phyloP scores from a whole-genome alignment of 2,329 filamentous ascomycete species.

The Dendrostoma leiphaemia region DNA sequence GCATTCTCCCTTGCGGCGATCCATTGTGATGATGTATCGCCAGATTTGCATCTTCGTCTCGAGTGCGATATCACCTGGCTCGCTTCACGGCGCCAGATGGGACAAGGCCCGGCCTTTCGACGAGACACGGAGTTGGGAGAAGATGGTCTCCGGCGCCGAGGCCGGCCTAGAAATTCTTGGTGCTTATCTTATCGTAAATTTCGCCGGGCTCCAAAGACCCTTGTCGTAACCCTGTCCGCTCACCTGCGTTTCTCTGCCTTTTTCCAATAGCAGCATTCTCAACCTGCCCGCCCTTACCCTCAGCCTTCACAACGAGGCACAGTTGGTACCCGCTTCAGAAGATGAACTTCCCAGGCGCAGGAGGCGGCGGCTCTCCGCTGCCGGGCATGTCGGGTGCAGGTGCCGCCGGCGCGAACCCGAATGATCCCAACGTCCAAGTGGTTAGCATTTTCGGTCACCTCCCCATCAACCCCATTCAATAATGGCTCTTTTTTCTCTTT shows the following conservation, averaged over 20 bases:
- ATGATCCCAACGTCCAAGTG: constrained; percentile 51
- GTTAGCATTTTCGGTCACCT: constrained; percentile 21
- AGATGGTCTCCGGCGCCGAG: background rate
- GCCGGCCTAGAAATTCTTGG: background rate
- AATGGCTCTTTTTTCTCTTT: background rate
- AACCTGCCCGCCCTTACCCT: too few relatives aligned
- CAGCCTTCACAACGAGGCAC: too few relatives aligned
- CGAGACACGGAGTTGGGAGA: background rate
- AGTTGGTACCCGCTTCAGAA: too few relatives aligned
- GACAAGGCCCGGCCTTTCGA: too few relatives aligned
- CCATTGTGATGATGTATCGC: background rate
- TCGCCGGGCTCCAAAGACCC: background rate
- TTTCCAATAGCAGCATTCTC: too few relatives aligned
- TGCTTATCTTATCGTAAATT: constrained; percentile 11
- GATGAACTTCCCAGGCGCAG: constrained; percentile 38
- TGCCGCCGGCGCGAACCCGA: constrained; percentile 32
- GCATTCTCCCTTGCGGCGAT: background rate
- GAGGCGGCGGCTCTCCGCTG: constrained; percentile 11
- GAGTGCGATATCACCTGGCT: too few relatives aligned
- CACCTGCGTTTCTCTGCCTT: too few relatives aligned
- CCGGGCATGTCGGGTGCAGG: constrained; percentile 4
- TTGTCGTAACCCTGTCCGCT: background rate
- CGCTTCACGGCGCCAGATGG: too few relatives aligned
- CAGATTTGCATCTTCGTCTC: too few relatives aligned
- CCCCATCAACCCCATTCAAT: background rate